Conservation (phyloP, 352 stramenopile genomes). For the Globisporangium paddicum region DNA sequence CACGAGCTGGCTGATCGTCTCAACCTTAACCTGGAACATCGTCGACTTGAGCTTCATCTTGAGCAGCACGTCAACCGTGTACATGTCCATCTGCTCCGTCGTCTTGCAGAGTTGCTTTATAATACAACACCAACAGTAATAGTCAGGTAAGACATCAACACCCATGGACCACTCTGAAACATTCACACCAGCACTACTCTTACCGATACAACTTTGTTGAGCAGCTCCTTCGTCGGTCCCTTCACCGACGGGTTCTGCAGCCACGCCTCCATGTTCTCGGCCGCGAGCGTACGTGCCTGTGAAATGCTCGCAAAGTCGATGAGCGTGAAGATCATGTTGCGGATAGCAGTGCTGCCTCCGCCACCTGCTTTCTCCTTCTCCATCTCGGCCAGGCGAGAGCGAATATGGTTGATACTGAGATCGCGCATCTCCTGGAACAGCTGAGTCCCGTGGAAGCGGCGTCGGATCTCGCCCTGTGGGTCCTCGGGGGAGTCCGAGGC, state of each 20-base stretch:
- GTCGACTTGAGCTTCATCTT: conserved; percentile 87
- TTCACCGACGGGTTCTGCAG: conserved; percentile 80
- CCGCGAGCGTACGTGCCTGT: conserved; percentile 56
- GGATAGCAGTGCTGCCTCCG: conserved; percentile 47
- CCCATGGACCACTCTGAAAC: neutral
- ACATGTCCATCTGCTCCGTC: conserved; percentile 45
- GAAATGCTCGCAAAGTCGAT: conserved; percentile 59
- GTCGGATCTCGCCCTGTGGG: conserved; percentile 19
- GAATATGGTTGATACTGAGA: conserved; percentile 67
- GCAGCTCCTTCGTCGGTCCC: conserved; percentile 59
- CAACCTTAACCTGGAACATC: conserved; percentile 86
- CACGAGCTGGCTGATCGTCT: conserved; percentile 78
- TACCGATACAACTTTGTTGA: conserved; percentile 60
- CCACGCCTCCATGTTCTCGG: conserved; percentile 74
- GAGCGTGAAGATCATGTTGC: conserved; percentile 75
- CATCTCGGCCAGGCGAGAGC: conserved; percentile 51
- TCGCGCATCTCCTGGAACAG: conserved; percentile 49
- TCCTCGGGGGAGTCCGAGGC: conserved; percentile 9
- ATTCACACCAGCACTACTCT: neutral
- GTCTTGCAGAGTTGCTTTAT: conserved; percentile 44
- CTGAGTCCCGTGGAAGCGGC: conserved; percentile 37
- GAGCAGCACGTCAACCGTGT: conserved; percentile 65
- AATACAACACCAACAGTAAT: neutral
- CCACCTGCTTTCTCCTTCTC: conserved; percentile 51
- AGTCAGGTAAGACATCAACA: neutral